Conservation (phyloP, 1,139 yeast species). For the Pichia norvegensis region DNA sequence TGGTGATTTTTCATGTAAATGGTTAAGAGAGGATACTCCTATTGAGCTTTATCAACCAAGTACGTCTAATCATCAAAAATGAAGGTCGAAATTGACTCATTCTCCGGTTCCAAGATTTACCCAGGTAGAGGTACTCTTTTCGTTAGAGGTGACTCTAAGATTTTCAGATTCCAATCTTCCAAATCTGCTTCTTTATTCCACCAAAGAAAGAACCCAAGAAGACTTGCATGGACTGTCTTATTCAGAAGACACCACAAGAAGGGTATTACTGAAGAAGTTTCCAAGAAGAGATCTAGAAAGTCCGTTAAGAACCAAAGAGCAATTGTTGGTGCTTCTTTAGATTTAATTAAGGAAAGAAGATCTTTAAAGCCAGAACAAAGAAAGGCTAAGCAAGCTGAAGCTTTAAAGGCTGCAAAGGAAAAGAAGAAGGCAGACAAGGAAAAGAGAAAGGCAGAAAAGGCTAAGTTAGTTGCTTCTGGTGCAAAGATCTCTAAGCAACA, state of each 20-base stretch:
- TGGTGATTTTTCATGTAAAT: neutral
- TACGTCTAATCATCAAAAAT: constrained; percentile 34
- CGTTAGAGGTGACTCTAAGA: constrained; percentile 99
- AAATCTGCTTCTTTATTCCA: constrained; percentile 97
- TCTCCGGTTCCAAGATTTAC: constrained; percentile 99
- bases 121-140: constrained; percentile 99
- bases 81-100: constrained; percentile 99
- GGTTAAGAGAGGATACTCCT: neutral
- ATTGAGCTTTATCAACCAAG: constrained; percentile 2
- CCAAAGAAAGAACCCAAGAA: constrained; percentile 99
- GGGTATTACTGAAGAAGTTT: constrained; percentile 97
- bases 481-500: constrained; percentile 72
- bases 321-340: constrained; percentile 98
- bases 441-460: constrained; percentile 92
- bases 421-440: constrained; percentile 91
- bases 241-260: constrained; percentile 99
- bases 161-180: constrained; percentile 98
- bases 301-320: constrained; percentile 98
- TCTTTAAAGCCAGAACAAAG: constrained; percentile 92
- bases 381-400: constrained; percentile 94
- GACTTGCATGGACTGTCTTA: constrained; percentile 98
- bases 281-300: constrained; percentile 97
- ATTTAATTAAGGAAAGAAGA: constrained; percentile 97
- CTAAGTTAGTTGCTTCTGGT: constrained; percentile 71
- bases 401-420: constrained; percentile 88